Evolutionary conservation across 352 stramenopile species (phyloP).

Genomic region (Phytophthora boehmeriae): DNA sequence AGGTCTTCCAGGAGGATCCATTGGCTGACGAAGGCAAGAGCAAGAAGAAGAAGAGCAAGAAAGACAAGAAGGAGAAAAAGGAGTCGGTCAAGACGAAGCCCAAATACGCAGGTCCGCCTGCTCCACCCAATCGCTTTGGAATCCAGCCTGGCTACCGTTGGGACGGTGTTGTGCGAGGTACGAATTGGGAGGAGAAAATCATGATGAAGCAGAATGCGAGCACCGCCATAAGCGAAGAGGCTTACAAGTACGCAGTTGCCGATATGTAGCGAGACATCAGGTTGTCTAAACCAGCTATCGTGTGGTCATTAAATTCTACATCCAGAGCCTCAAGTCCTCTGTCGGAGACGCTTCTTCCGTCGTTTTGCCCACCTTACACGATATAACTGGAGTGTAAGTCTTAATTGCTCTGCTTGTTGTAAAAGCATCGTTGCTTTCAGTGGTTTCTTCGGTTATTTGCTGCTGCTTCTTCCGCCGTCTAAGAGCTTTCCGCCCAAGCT

Average conservation of each 20-base stretch:
- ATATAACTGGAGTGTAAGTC: neutral
- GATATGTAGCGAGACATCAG: conserved; percentile 64
- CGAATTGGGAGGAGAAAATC: conserved; percentile 95
- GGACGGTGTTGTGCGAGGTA: conserved; percentile 97
- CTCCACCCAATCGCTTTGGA: conserved; percentile 84
- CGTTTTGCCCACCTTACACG: neutral
- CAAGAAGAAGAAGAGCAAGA: conserved; percentile 53
- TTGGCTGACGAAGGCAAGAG: conserved; percentile 35
- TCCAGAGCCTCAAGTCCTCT: conserved; percentile 23
- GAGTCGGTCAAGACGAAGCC: conserved; percentile 44
- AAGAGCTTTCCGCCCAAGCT: conserved; percentile 45
- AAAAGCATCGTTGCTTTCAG: conserved; percentile 1
- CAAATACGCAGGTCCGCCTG: conserved; percentile 73
- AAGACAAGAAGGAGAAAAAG: conserved; percentile 54
- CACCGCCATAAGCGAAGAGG: conserved; percentile 65
- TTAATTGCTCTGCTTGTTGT: conserved; percentile 5
- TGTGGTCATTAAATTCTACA: conserved; percentile 3
- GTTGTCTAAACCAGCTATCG: neutral
- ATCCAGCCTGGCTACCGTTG: conserved; percentile 98
- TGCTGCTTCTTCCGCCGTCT: conserved; percentile 28
- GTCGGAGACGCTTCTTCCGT: conserved; percentile 14
- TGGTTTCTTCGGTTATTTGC: conserved; percentile 9
- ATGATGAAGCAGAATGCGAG: conserved; percentile 81
- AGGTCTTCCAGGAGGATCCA: conserved; percentile 68
- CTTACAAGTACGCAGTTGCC: conserved; percentile 80